Percentiles rank a stretch among this genome's conserved stretches.
These are phyloP conservation scores for Drechslerella stenobrocha DNA, from an alignment of 2,329 filamentous ascomycete species.

Conservation along the genomic window DNA sequence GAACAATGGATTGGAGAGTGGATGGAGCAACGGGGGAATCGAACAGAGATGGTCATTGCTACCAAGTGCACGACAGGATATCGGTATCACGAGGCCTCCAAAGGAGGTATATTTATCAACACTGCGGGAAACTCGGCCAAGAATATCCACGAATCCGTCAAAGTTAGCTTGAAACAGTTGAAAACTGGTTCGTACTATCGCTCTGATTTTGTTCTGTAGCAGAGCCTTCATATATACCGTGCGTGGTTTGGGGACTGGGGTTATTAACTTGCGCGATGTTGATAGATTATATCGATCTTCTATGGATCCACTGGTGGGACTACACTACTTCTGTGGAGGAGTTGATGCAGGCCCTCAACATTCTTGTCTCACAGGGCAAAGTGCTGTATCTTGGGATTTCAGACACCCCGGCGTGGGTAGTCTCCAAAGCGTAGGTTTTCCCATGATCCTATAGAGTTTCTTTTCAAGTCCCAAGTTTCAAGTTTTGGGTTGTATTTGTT, in stretches of 20 bases:
- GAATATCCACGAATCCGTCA: constrained; percentile 63
- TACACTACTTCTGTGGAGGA: constrained; percentile 68
- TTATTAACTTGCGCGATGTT: not conserved
- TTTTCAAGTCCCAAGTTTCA: not conserved
- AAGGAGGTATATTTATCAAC: constrained; percentile 60
- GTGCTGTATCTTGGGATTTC: constrained; percentile 70
- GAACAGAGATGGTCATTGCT: constrained; percentile 71
- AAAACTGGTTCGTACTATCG: constrained; percentile 56
- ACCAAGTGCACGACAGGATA: constrained; percentile 70
- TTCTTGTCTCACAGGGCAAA: constrained; percentile 65
- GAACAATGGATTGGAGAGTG: constrained; percentile 72
- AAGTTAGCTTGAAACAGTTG: constrained; percentile 64
- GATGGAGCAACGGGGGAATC: constrained; percentile 67
- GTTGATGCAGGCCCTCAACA: constrained; percentile 70
- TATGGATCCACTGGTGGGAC: constrained; percentile 71
- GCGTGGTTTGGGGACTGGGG: not conserved
- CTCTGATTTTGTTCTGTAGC: too few relatives aligned
- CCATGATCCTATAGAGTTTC: not conserved
- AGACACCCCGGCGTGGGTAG: constrained; percentile 71
- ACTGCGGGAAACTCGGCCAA: constrained; percentile 66
- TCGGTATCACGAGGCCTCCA: constrained; percentile 56
- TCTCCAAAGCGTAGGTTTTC: constrained; percentile 60
- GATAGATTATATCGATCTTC: constrained; percentile 71
- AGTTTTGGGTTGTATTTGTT: not conserved
- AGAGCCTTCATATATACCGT: too few relatives aligned